Conservation (phyloP, 805 yeast genomes). For the Candida chauliodis region DNA sequence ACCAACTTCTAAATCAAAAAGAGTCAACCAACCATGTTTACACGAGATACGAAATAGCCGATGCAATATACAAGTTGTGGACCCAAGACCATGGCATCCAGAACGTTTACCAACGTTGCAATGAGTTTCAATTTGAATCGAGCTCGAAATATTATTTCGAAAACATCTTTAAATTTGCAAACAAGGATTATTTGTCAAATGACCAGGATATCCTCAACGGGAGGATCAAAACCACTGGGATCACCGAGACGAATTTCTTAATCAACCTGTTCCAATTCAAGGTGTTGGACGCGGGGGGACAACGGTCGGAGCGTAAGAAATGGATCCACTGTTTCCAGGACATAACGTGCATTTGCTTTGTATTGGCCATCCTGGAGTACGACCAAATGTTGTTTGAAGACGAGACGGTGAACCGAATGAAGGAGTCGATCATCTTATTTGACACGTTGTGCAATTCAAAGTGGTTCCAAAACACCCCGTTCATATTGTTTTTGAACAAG, state of each 20-base stretch:
- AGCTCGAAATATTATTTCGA: constrained; percentile 81
- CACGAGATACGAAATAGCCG: constrained; percentile 56
- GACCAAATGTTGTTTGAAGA: constrained; percentile 92
- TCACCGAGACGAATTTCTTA: constrained; percentile 78
- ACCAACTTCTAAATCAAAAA: constrained; percentile 1
- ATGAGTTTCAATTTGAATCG: constrained; percentile 81
- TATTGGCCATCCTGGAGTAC: constrained; percentile 85
- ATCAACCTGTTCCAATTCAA: constrained; percentile 62
- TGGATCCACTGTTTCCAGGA: constrained; percentile 96
- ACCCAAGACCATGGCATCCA: constrained; percentile 60
- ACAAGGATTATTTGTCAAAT: constrained; percentile 62
- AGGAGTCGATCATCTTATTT: constrained; percentile 81
- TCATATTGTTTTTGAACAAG: constrained; percentile 86
- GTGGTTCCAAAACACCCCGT: constrained; percentile 84
- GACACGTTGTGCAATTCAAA: constrained; percentile 78
- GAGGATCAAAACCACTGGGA: constrained; percentile 92
- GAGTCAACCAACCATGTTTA: constrained; percentile 13
- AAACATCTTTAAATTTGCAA: constrained; percentile 61
- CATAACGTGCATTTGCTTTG: constrained; percentile 83
- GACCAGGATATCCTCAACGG: constrained; percentile 87
- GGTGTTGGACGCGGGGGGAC: constrained; percentile 96
- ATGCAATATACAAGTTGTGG: constrained; percentile 73
- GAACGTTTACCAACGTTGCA: constrained; percentile 54
- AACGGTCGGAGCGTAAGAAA: constrained; percentile 82
- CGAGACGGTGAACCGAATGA: constrained; percentile 82